These are phyloP conservation scores for Mycosphaerella sp. DNA, from an alignment of 2,329 filamentous ascomycete genomes.

Conservation along the genomic window DNA sequence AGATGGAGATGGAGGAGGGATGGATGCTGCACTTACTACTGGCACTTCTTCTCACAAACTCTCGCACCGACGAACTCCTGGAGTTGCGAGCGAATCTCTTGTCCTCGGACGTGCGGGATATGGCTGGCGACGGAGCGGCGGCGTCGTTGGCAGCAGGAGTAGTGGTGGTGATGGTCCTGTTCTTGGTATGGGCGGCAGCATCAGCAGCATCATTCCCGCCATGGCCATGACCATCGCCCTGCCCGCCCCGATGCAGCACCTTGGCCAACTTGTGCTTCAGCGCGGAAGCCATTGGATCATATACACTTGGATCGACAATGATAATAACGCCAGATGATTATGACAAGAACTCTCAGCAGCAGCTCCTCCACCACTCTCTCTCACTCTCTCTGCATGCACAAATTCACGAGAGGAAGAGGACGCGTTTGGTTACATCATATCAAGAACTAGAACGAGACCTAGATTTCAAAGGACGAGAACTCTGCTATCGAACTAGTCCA, in stretches of 20 bases:
- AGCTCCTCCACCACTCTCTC: too few relatives aligned
- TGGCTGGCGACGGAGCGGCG: background rate
- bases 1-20: background rate
- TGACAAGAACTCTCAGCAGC: background rate
- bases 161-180: too few relatives aligned
- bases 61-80: constrained; percentile 2
- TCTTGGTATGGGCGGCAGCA: background rate
- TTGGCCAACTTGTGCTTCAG: constrained; percentile 16
- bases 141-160: background rate
- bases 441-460: too few relatives aligned
- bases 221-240: background rate
- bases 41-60: constrained; percentile 6
- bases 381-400: too few relatives aligned
- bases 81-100: constrained; percentile 3
- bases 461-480: too few relatives aligned
- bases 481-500: too few relatives aligned
- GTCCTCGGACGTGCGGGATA: constrained; percentile 4
- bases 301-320: background rate
- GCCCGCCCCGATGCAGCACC: constrained; percentile 10
- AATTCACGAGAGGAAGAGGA: background rate
- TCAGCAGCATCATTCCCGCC: too few relatives aligned
- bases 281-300: constrained; percentile 6
- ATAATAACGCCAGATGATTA: background rate
- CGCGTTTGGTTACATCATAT: constrained; percentile 5
- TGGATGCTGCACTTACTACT: constrained; percentile 4